Percentiles rank a stretch among this genome's conserved stretches.
Conservation (phyloP, 345 rosid species). For the Populus euphratica region DNA sequence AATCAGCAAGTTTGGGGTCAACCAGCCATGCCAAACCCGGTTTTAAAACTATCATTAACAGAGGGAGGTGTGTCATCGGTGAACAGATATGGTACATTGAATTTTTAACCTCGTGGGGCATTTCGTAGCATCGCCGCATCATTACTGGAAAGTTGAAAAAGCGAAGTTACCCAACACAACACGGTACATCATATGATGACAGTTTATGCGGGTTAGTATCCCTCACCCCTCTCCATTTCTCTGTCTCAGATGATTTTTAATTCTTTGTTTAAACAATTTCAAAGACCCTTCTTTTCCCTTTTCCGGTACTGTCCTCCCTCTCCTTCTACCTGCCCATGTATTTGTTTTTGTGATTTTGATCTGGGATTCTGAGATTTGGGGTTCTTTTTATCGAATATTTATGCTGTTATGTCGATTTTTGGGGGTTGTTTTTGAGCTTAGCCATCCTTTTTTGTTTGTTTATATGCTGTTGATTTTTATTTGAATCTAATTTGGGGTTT, state of each 20-base stretch:
- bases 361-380: constrained; percentile 1
- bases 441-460: background rate
- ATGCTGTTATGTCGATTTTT: background rate
- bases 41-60: too few relatives aligned
- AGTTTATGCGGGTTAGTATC: background rate
- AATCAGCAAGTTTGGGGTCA: too few relatives aligned
- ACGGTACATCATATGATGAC: background rate
- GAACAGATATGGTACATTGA: too few relatives aligned
- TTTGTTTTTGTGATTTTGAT: constrained; percentile 2
- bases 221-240: background rate
- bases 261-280: background rate
- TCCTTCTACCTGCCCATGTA: background rate
- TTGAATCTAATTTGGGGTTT: background rate
- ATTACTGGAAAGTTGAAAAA: background rate
- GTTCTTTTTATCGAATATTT: background rate
- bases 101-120: too few relatives aligned
- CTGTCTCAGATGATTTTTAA: background rate
- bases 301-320: background rate
- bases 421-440: background rate
- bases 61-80: too few relatives aligned
- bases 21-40: too few relatives aligned
- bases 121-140: too few relatives aligned
- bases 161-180: background rate
- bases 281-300: background rate
- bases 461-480: background rate